Conservation (phyloP, 73 alveolate genomes). For the Paraurostyla sp. region DNA sequence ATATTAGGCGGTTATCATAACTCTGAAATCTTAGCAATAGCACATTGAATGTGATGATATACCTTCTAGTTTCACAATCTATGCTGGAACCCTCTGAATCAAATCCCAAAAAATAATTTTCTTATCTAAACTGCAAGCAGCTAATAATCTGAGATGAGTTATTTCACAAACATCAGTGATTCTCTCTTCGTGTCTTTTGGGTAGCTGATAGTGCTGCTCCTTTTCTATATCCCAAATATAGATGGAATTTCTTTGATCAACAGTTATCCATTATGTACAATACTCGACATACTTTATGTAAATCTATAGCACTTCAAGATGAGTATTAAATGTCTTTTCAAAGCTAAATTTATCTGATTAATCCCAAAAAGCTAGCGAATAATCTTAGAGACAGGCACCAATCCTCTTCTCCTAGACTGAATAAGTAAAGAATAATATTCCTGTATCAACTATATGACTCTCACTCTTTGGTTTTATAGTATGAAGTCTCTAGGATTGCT, state of each 20-base stretch:
- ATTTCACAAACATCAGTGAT: conserved; percentile 76
- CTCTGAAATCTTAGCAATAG: conserved; percentile 75
- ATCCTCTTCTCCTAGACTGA: conserved; percentile 37
- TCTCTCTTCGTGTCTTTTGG: conserved; percentile 68
- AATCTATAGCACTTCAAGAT: conserved; percentile 62
- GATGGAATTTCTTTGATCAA: conserved; percentile 54
- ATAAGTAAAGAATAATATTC: conserved; percentile 39
- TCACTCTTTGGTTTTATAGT: conserved; percentile 27
- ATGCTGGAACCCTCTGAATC: conserved; percentile 14
- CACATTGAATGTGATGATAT: conserved; percentile 71
- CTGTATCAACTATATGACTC: conserved; percentile 50
- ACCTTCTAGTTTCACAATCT: conserved; percentile 63
- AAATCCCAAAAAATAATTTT: conserved; percentile 72
- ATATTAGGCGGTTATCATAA: conserved; percentile 72
- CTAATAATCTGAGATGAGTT: conserved; percentile 55
- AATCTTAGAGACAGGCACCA: conserved; percentile 76
- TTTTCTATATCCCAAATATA: conserved; percentile 70
- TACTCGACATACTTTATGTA: conserved; percentile 68
- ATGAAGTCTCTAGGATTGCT: neutral
- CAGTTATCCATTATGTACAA: conserved; percentile 73
- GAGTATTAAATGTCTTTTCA: conserved; percentile 69
- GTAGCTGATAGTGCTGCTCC: conserved; percentile 62
- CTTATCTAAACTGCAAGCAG: conserved; percentile 71
- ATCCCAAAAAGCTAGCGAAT: conserved; percentile 74
- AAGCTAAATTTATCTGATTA: conserved; percentile 63